Conservation (phyloP, 2,329 filamentous ascomycete genomes). For the Fusarium tjaetaba region DNA sequence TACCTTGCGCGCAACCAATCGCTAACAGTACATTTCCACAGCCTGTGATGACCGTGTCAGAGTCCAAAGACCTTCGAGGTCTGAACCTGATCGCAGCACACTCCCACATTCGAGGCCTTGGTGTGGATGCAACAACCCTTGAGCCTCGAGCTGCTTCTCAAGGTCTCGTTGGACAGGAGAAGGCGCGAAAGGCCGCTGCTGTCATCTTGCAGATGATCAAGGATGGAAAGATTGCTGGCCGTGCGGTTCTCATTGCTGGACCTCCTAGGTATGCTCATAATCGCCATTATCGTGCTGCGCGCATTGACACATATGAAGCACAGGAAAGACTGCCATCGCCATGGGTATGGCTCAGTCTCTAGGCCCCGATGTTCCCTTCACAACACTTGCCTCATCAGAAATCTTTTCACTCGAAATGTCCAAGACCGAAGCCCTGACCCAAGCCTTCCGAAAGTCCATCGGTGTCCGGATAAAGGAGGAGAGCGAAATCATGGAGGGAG, state of each 20-base stretch:
- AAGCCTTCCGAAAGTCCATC: slow-evolving; percentile 99
- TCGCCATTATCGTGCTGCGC: background rate
- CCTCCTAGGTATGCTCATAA: slow-evolving; percentile 74
- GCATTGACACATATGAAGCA: slow-evolving; percentile 63
- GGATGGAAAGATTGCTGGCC: slow-evolving; percentile 96
- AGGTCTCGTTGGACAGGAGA: slow-evolving; percentile 94
- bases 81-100: slow-evolving; percentile 98
- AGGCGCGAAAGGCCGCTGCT: slow-evolving; percentile 94
- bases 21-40: slow-evolving; percentile 47
- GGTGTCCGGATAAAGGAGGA: slow-evolving; percentile 98
- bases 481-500: slow-evolving; percentile 98
- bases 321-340: slow-evolving; percentile 97
- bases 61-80: slow-evolving; percentile 94
- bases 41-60: slow-evolving; percentile 82
- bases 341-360: slow-evolving; percentile 99
- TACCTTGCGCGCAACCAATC: slow-evolving; percentile 1
- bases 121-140: slow-evolving; percentile 90
- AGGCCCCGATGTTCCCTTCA: slow-evolving; percentile 94
- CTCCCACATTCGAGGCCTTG: slow-evolving; percentile 95
- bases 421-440: slow-evolving; percentile 96
- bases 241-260: slow-evolving; percentile 92
- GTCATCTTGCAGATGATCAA: slow-evolving; percentile 99
- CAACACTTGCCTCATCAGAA: slow-evolving; percentile 92
- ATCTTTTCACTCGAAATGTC: slow-evolving; percentile 99
- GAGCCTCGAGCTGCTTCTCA: slow-evolving; percentile 88